A percentile compares a stretch with the other conserved stretches of the same genome.
phyloP scores from a whole-genome alignment of 108 stramenopile species.

The Discostella stelligeroides region DNA sequence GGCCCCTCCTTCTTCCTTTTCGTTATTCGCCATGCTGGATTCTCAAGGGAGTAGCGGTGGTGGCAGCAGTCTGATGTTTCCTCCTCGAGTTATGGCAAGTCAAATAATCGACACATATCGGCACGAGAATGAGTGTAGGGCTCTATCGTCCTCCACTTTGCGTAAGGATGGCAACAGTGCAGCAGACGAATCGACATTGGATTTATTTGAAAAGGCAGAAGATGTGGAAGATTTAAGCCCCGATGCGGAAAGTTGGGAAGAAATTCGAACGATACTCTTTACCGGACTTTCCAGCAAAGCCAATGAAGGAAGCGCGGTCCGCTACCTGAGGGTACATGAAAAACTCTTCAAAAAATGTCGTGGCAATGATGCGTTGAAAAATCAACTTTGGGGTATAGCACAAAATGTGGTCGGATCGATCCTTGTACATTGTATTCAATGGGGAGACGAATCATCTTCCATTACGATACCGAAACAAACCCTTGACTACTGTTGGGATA shows the following conservation, averaged over 20 bases:
- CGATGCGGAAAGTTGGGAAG: conserved; percentile 34
- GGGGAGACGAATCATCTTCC: neutral
- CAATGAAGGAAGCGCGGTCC: neutral
- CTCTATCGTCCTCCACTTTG: neutral
- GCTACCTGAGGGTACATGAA: conserved; percentile 39
- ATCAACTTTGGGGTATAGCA: conserved; percentile 39
- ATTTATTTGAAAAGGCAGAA: conserved; percentile 44
- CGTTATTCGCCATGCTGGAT: conserved; percentile 52
- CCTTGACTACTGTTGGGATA: conserved; percentile 42
- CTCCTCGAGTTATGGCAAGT: conserved; percentile 41
- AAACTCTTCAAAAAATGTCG: conserved; percentile 33
- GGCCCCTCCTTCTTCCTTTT: conserved; percentile 44
- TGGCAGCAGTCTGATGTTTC: conserved; percentile 5
- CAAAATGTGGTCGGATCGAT: conserved; percentile 38
- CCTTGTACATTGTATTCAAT: conserved; percentile 8
- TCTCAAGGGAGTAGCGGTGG: conserved; percentile 3
- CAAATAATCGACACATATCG: conserved; percentile 32
- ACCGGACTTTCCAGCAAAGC: conserved; percentile 16
- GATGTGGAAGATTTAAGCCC: conserved; percentile 52
- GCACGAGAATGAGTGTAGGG: neutral
- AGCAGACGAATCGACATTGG: conserved; percentile 14
- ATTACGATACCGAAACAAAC: neutral
- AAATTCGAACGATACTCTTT: conserved; percentile 29
- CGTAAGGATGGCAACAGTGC: neutral
- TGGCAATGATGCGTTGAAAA: conserved; percentile 1